Percentiles rank a stretch among this genome's conserved stretches.
These are phyloP conservation scores for Gamarada debralockiae DNA, from an alignment of 495 filamentous ascomycete species.

Conservation along the genomic window DNA sequence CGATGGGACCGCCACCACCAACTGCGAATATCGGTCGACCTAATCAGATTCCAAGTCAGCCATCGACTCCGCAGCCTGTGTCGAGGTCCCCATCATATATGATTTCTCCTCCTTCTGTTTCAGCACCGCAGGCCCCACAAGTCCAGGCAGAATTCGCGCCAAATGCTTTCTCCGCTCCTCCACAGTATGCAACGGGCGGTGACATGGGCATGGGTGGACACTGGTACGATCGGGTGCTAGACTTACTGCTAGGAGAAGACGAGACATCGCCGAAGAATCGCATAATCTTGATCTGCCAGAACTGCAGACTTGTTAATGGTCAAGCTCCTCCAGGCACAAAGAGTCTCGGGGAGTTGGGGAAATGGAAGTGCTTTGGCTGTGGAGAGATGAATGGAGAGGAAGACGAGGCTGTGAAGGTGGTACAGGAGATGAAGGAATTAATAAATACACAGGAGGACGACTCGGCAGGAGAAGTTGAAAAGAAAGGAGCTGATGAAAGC, in stretches of 20 bases:
- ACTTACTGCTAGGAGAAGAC: conserved; percentile 91
- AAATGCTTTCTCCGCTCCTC: conserved; percentile 40
- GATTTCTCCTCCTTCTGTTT: conserved; percentile 17
- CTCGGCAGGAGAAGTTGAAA: not conserved
- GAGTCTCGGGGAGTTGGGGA: conserved; percentile 73
- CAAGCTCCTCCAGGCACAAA: conserved; percentile 88
- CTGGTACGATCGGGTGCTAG: conserved; percentile 94
- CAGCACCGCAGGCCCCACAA: conserved; percentile 12
- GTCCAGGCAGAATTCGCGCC: conserved; percentile 49
- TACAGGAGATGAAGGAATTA: conserved; percentile 39
- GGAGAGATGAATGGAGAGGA: conserved; percentile 81
- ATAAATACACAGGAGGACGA: conserved; percentile 11
- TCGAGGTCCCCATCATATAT: conserved; percentile 19
- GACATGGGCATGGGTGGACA: conserved; percentile 46
- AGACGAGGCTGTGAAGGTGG: conserved; percentile 60
- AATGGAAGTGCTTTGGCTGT: conserved; percentile 86
- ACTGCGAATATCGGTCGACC: conserved; percentile 76
- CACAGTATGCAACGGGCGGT: conserved; percentile 18
- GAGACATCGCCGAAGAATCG: conserved; percentile 90
- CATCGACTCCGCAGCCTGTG: conserved; percentile 23
- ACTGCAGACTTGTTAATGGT: conserved; percentile 89
- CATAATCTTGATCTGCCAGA: conserved; percentile 77
- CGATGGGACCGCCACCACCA: conserved; percentile 56
- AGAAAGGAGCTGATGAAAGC: not conserved
- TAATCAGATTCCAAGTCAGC: conserved; percentile 14